phyloP scores from a whole-genome alignment of 345 rosid species.

The Populus davidiana region DNA sequence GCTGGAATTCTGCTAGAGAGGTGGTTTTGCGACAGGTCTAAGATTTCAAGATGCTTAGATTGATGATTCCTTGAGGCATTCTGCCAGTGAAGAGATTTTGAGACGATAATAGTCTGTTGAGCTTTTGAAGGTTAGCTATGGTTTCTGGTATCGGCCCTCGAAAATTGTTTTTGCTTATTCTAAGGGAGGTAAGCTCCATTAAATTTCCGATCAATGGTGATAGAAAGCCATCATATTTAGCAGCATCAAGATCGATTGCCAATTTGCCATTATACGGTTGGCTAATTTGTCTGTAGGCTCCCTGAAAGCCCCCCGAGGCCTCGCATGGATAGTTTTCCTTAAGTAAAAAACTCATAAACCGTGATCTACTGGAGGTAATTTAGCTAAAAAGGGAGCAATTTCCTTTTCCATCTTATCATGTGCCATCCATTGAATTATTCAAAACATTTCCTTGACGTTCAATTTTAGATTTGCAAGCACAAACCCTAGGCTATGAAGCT shows the following conservation, averaged over 20 bases:
- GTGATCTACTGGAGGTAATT: neutral
- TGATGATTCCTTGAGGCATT: constrained; percentile 30
- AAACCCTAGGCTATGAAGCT: too few species aligned
- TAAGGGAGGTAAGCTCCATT: constrained; percentile 47
- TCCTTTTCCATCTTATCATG: too few species aligned
- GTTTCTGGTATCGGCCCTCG: constrained; percentile 55
- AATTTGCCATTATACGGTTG: constrained; percentile 33
- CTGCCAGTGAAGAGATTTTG: constrained; percentile 51
- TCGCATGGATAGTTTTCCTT: constrained; percentile 26
- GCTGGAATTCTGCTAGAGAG: constrained; percentile 44
- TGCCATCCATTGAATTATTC: neutral
- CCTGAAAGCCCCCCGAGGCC: too few species aligned
- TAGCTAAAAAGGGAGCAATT: neutral
- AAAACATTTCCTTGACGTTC: neutral
- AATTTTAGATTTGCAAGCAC: neutral
- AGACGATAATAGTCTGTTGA: constrained; percentile 33
- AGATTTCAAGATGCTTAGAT: constrained; percentile 29
- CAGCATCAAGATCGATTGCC: constrained; percentile 48
- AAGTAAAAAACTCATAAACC: neutral
- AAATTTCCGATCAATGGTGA: constrained; percentile 43
- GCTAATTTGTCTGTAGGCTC: constrained; percentile 40
- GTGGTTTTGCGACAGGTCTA: constrained; percentile 48
- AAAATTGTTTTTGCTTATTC: constrained; percentile 44
- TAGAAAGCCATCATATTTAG: constrained; percentile 56
- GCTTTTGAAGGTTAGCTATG: constrained; percentile 41